Percentiles rank a stretch among this genome's conserved stretches.
These are phyloP conservation scores for Fusarium continuum DNA, from an alignment of 2,329 filamentous ascomycete species.

Conservation along the genomic window DNA sequence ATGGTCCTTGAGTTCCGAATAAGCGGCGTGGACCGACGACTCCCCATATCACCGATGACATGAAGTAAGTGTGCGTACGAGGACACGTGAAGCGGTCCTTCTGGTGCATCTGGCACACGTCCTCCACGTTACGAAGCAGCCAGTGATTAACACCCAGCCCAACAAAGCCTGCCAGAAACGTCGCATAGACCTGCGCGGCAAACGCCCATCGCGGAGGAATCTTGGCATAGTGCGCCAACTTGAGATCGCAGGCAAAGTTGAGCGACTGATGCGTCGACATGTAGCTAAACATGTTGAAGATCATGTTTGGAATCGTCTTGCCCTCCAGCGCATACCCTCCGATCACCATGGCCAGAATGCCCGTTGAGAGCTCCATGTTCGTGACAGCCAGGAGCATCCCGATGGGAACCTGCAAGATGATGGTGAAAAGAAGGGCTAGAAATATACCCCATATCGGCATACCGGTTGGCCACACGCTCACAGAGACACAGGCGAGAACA, in stretches of 20 bases:
- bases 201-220: slow-evolving; percentile 64
- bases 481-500: slow-evolving; percentile 48
- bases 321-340: slow-evolving; percentile 74
- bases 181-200: slow-evolving; percentile 62
- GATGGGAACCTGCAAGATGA: slow-evolving; percentile 63
- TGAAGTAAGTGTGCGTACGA: slow-evolving; percentile 63
- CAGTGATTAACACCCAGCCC: slow-evolving; percentile 69
- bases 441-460: slow-evolving; percentile 62
- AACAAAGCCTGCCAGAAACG: slow-evolving; percentile 62
- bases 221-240: slow-evolving; percentile 71
- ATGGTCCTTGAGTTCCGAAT: slow-evolving; percentile 52
- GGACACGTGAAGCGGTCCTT: slow-evolving; percentile 62
- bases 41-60: slow-evolving; percentile 72
- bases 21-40: slow-evolving; percentile 72
- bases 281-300: slow-evolving; percentile 75
- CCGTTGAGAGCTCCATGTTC: slow-evolving; percentile 66
- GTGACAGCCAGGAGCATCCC: slow-evolving; percentile 66
- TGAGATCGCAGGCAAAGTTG: slow-evolving; percentile 67
- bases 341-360: slow-evolving; percentile 73
- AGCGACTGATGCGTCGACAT: slow-evolving; percentile 69
- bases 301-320: slow-evolving; percentile 72
- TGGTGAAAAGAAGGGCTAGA: slow-evolving; percentile 60
- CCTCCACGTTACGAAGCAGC: slow-evolving; percentile 63
- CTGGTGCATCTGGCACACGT: slow-evolving; percentile 63
- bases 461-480: slow-evolving; percentile 58